Percentiles rank a stretch among this genome's conserved stretches.
phyloP scores from a whole-genome alignment of 2,329 filamentous ascomycete genomes.

The Botrytis pseudocinerea region DNA sequence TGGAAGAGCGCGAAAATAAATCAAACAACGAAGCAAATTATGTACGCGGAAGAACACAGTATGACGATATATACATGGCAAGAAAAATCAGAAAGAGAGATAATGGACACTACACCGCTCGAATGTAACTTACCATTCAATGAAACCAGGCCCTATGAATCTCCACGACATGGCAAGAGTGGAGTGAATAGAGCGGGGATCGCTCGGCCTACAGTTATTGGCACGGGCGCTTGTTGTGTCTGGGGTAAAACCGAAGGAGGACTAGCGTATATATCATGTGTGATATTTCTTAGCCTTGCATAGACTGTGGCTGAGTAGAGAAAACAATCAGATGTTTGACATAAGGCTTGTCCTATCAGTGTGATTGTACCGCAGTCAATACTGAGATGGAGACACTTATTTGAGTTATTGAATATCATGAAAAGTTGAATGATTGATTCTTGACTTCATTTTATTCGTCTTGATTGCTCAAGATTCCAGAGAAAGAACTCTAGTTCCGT shows the following conservation, averaged over 20 bases:
- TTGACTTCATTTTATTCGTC: not conserved
- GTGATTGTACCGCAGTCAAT: too few relatives aligned
- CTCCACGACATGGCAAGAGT: not conserved
- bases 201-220: not conserved
- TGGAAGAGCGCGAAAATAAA: not conserved
- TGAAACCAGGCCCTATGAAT: not conserved
- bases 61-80: not conserved
- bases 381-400: not conserved
- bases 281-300: constrained; percentile 8
- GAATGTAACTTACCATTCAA: not conserved
- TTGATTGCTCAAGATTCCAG: not conserved
- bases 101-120: not conserved
- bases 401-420: not conserved
- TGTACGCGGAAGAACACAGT: not conserved
- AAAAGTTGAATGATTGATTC: not conserved
- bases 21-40: not conserved
- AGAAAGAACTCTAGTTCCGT: not conserved
- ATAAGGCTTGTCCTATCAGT: not conserved
- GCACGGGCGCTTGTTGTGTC: constrained; percentile 8
- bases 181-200: not conserved
- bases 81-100: not conserved
- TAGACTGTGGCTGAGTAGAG: constrained; percentile 2
- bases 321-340: not conserved
- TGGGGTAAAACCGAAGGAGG: constrained; percentile 14
- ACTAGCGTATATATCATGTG: not conserved